Base-by-base conservation (phyloP, 2,329 filamentous ascomycete species). In the Fusarium sarcochroum region DNA sequence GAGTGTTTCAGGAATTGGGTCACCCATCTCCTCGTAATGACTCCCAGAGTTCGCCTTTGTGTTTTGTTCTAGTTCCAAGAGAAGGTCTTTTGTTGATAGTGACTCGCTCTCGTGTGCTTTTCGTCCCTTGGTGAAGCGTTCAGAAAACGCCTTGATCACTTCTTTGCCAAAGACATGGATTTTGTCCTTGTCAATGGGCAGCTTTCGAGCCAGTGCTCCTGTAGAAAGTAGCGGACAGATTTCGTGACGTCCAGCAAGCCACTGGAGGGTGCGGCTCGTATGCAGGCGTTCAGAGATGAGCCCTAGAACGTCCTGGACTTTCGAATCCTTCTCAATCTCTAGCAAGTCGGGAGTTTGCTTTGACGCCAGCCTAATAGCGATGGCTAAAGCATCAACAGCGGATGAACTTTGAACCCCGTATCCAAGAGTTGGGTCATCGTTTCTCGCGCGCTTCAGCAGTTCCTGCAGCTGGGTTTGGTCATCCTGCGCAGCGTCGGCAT, bases 201-300 rank as follows among this genome's bases (percentile, higher is more conserved):
- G 25, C 10, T 66, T 59, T 7, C 38, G 58, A n/a, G 64, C 67
- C 41, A 72, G 46, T 8, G 45, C 60, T 2, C 69, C 58, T 2
- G 55, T 53, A 10, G 55, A 32, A 5, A 72, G 56, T n/a, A 72
- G 47, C 13, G 17, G 42, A 23, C 69, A 71, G 3, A 55, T 32
- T 2, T 53, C 65, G 7, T 48, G 67, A 18, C 23, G 52, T 3
- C 30, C 55, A 7, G 35, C 45, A 5, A 72, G 50, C 4, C 52
- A 41, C 2, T 38, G 9, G 4, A 71, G 59, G 6, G 42, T 11
- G 2, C 30, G 20, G 8, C 15, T 15, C 4, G 11, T 45, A n/a
- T 67, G 40, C 10, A 72, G 11, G 2, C 60, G 67, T 8, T 30
- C 17, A 1, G 53, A 37, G 10, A 68, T 14, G 3, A 48, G 14